These are phyloP conservation scores for Boletus sensibilis DNA, from an alignment of 768 basidiomycete species.

Conservation along the genomic window DNA sequence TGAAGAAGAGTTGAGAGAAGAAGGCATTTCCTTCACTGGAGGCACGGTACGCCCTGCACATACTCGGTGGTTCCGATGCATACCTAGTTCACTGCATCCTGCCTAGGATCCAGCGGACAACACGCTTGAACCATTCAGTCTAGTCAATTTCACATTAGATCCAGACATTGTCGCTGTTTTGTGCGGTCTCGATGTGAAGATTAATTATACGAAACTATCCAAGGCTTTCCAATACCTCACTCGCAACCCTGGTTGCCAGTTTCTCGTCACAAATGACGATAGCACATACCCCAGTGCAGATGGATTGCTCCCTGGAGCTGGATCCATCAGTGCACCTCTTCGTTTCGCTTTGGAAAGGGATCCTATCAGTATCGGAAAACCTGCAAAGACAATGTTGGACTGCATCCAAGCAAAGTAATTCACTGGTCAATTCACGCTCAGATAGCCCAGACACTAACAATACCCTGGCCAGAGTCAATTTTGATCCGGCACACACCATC, in stretches of 20 bases:
- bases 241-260: conserved; percentile 74
- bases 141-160: conserved; percentile 72
- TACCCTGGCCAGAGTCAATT: conserved; percentile 61
- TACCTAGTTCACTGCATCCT: neutral
- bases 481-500: conserved; percentile 82
- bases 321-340: conserved; percentile 80
- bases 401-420: conserved; percentile 78
- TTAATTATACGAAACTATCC: conserved; percentile 93
- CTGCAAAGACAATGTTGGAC: conserved; percentile 88
- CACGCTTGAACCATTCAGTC: conserved; percentile 64
- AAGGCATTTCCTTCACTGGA: conserved; percentile 77
- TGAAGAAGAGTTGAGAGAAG: conserved; percentile 89
- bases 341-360: conserved; percentile 65
- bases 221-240: conserved; percentile 91
- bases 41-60: conserved; percentile 65
- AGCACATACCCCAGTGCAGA: conserved; percentile 82
- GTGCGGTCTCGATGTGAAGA: conserved; percentile 83
- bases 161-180: conserved; percentile 86
- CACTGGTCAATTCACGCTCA: neutral
- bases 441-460: conserved; percentile 10
- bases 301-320: conserved; percentile 80
- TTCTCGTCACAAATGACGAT: conserved; percentile 91
- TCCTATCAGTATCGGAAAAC: conserved; percentile 86
- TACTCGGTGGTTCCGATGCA: neutral
- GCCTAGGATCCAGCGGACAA: conserved; percentile 83